Conservation (phyloP, 129 eudicot genomes). For the Daucus carota region DH1_v3.0 NC_030385.2:8924001-8924500, state of each 20-base stretch:
- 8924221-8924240: conserved; percentile 94
- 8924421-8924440: not conserved
- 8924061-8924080: conserved; percentile 79
- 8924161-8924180: not conserved
- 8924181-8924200: conserved; percentile 23
- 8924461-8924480: not conserved
- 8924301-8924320: conserved; percentile 91
- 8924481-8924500: not conserved
- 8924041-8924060: conserved; percentile 65
- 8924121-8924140: not conserved
- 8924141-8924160: not conserved
- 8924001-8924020: conserved; percentile 70
- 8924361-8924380: conserved; percentile 12
- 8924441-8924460: not conserved
- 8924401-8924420: not conserved
- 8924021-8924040: conserved; percentile 81
- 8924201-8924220: conserved; percentile 93
- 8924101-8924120: conserved; percentile 63
- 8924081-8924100: conserved; percentile 65
- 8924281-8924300: conserved; percentile 98
- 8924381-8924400: not conserved
- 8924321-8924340: conserved; percentile 66
- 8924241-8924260: conserved; percentile 89
- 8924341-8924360: conserved; percentile 76
- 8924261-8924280: conserved; percentile 75